phyloP scores from a whole-genome alignment of 352 stramenopile genomes.

The Globisporangium echinulatum region DNA sequence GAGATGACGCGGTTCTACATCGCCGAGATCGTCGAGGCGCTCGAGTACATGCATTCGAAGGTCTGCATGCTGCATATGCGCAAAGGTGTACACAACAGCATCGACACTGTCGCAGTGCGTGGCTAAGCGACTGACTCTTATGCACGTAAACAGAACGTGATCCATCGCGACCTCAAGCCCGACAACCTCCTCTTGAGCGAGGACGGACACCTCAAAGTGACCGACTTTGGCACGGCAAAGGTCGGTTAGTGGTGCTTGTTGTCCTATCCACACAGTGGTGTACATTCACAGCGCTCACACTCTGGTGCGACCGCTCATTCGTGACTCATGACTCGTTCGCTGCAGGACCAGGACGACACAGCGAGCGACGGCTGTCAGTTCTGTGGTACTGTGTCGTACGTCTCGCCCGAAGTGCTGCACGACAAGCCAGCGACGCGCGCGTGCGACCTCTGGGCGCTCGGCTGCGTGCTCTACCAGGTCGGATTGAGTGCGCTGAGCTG shows the following conservation, averaged over 20 bases:
- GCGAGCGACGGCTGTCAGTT: constrained; percentile 51
- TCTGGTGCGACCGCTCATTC: no score
- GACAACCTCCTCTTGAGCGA: constrained; percentile 85
- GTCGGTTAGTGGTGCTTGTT: constrained; percentile 15
- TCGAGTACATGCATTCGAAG: constrained; percentile 94
- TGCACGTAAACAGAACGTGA: constrained; percentile 67
- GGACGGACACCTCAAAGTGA: constrained; percentile 85
- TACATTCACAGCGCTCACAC: no score
- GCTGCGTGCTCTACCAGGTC: constrained; percentile 86
- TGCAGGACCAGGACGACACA: constrained; percentile 68
- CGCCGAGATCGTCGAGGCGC: constrained; percentile 88
- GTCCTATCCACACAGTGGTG: no score
- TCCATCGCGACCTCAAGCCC: constrained; percentile 95
- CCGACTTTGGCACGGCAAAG: constrained; percentile 87
- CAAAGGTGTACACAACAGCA: no score
- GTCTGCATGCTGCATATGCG: constrained; percentile 17
- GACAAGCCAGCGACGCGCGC: constrained; percentile 69
- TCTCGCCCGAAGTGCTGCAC: constrained; percentile 88
- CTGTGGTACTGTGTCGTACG: constrained; percentile 88
- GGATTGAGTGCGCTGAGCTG: not conserved
- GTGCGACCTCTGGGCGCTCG: constrained; percentile 89
- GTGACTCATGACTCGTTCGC: not conserved
- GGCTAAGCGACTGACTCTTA: not conserved
- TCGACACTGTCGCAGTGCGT: no score
- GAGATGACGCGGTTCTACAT: constrained; percentile 89